A percentile compares a stretch with the other conserved stretches of the same genome.
Conservation (phyloP, 441 rosid genomes). For the Cnidoscolus chayamansa region DNA sequence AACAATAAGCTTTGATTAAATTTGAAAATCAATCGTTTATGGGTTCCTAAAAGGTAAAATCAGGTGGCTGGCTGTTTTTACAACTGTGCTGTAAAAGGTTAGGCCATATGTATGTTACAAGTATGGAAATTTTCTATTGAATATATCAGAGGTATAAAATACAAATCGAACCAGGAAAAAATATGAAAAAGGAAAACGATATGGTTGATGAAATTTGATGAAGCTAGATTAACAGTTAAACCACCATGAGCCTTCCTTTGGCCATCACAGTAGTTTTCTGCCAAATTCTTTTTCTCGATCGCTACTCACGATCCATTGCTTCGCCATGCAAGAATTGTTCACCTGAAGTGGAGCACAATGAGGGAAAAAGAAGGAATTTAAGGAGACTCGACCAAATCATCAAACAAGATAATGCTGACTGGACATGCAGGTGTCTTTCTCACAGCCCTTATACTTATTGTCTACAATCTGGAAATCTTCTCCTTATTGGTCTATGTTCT, state of each 20-base stretch:
- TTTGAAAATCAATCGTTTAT: neutral
- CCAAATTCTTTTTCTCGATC: conserved; percentile 8
- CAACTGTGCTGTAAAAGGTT: neutral
- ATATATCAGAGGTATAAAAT: neutral
- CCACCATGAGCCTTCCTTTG: neutral
- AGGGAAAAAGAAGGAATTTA: neutral
- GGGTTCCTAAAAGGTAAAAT: neutral
- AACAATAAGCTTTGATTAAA: neutral
- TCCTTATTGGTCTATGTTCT: neutral
- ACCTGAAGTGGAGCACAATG: conserved; percentile 39
- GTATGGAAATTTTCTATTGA: neutral
- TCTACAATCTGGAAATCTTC: neutral
- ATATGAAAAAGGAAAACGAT: no score
- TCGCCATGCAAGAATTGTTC: conserved; percentile 43
- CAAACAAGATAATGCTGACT: neutral
- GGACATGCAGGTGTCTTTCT: neutral
- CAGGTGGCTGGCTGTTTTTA: neutral
- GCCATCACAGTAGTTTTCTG: neutral
- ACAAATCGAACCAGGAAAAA: neutral
- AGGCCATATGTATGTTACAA: neutral
- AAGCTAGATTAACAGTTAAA: conserved; percentile 2
- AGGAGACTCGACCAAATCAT: neutral
- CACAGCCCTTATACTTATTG: neutral
- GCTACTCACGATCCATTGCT: conserved; percentile 40
- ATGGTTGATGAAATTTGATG: conserved; percentile 14